Evolutionary conservation across 805 yeast species (phyloP).

Genomic region (Blastobotrys chiropterorum): DNA sequence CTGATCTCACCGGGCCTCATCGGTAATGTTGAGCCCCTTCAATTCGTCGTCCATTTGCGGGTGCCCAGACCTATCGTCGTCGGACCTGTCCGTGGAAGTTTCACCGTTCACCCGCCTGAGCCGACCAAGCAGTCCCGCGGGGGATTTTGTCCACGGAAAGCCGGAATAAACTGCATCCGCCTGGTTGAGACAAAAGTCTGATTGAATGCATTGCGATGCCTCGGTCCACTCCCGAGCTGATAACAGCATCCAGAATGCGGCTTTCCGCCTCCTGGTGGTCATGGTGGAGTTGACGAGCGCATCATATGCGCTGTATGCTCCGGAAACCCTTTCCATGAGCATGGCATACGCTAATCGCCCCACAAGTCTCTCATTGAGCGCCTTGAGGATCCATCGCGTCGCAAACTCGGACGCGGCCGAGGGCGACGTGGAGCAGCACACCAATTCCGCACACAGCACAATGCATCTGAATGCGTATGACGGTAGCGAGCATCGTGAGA

Average conservation of each 20-base stretch:
- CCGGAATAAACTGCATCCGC: constrained; percentile 21
- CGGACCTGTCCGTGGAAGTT: background rate
- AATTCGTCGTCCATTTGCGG: background rate
- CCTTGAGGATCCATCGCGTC: constrained; percentile 41
- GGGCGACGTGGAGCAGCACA: constrained; percentile 37
- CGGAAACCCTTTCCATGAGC: constrained; percentile 46
- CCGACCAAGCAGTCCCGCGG: constrained; percentile 15
- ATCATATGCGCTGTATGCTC: background rate
- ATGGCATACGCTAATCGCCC: constrained; percentile 42
- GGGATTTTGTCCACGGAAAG: constrained; percentile 18
- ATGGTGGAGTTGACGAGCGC: constrained; percentile 25
- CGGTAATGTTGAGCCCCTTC: background rate
- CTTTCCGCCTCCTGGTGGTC: constrained; percentile 59
- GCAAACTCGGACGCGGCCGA: constrained; percentile 39
- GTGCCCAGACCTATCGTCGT: no score
- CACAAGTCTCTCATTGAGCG: constrained; percentile 34
- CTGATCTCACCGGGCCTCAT: no score
- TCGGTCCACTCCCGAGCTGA: constrained; percentile 68
- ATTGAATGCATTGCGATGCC: constrained; percentile 16
- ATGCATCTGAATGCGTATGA: constrained; percentile 66
- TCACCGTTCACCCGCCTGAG: constrained; percentile 3
- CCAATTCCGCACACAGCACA: constrained; percentile 64
- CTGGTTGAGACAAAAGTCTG: constrained; percentile 11
- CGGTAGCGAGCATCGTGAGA: constrained; percentile 62
- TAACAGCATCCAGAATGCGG: constrained; percentile 68